A percentile compares a stretch with the other conserved stretches of the same genome.
Conservation (phyloP, 345 rosid species). For the Eucalyptus dawsonii region DNA sequence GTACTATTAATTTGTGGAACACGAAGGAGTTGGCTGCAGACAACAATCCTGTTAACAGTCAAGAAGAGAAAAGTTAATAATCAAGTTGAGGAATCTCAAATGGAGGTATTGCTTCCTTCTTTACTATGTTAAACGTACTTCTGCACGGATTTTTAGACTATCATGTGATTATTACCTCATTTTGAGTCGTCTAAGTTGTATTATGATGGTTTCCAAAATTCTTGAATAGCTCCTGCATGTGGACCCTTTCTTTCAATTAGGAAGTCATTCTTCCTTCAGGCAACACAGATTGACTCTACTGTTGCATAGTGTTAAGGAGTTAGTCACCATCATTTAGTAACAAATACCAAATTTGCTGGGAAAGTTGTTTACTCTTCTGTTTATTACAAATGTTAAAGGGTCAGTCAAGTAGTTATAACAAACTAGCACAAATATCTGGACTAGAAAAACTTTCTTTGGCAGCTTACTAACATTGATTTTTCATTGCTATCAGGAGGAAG, state of each 20-base stretch:
- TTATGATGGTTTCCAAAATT: not conserved
- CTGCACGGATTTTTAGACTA: not conserved
- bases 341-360: not conserved
- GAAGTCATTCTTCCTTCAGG: not conserved
- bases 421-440: not conserved
- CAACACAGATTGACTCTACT: not conserved
- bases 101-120: slow-evolving; percentile 43
- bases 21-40: slow-evolving; percentile 34
- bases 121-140: not conserved
- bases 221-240: not conserved
- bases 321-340: not conserved
- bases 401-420: not conserved
- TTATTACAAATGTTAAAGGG: not conserved
- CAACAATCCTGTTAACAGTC: slow-evolving; percentile 44
- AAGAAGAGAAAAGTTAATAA: slow-evolving; percentile 83
- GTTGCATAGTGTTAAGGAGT: not conserved
- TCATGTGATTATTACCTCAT: not conserved
- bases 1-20: slow-evolving; percentile 71
- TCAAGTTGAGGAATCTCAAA: slow-evolving; percentile 43
- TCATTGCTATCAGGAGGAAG: slow-evolving; percentile 47
- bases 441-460: not conserved
- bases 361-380: not conserved
- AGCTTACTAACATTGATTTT: not conserved
- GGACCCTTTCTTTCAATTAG: not conserved
- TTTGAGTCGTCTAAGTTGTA: not conserved